Base-by-base conservation (phyloP, 768 basidiomycete genomes). In the Mycena vulgaris region DNA sequence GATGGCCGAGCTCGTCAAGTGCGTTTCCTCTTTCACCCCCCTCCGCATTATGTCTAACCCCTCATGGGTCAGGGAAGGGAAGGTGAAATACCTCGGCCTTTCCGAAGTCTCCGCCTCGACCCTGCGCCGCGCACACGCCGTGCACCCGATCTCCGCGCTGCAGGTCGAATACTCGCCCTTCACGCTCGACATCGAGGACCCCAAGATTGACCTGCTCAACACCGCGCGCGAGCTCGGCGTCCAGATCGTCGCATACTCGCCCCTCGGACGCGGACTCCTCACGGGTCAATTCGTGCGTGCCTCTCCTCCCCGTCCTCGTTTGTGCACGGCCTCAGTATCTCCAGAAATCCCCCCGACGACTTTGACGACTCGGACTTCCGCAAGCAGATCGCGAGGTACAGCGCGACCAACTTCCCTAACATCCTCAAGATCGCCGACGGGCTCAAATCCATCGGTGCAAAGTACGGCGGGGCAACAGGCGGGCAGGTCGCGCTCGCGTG, bases 401-500 rank as follows among this genome's bases (percentile, higher is more conserved):
- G 77, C 68, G 76, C 81, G 40, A 81, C 82, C 72, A 86, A 86
- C 76, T 87, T 87, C 75, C 86, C 85, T 5, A 85, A 85, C 27
- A 81, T 86, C 40, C 73, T 85, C n/a, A 77, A 81, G 28, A 57
- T 88, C 17, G 84, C 79, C 13, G 81, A 85, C 19, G 77, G 77
- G 19, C 71, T 88, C n/a, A 77, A 81, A 59, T 69, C 70, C 16
- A 77, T 87, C 35, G 85, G 83, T 14, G 75, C 74, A 49, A 83
- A 80, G 53, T 78, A 86, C 66, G 71, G 9, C 23, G 79, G 35
- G n/a, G n/a, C n/a, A n/a, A n/a, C n/a, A n/a, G n/a, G n/a, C n/a
- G n/a, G n/a, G n/a, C n/a, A n/a, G n/a, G 77, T 87, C 28, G 74
- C 83, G 0, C 80, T 90, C 23, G 87, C 87, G 0, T 89, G 85